Conservation (phyloP, 371 early-diverging fungal species). For the Rhizopus arrhizus region DNA sequence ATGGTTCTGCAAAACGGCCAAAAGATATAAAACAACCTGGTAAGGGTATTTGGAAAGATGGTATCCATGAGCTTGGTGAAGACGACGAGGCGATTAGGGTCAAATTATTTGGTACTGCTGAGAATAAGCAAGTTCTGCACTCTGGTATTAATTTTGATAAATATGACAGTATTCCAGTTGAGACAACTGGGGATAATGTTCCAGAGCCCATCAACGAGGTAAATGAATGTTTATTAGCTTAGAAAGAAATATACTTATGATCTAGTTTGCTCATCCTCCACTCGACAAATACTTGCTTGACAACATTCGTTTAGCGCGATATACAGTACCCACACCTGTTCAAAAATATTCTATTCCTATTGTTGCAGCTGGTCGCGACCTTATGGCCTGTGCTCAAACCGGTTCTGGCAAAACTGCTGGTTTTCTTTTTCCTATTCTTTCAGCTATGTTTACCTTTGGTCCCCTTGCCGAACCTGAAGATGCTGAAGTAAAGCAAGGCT, state of each 20-base stretch:
- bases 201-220: constrained; percentile 19
- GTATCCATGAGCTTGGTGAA: constrained; percentile 54
- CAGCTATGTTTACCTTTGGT: constrained; percentile 69
- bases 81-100: background rate
- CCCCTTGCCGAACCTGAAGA: constrained; percentile 43
- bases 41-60: constrained; percentile 71
- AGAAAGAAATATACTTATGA: constrained; percentile 26
- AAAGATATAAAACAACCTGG: constrained; percentile 42
- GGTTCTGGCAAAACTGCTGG: constrained; percentile 81
- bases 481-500: constrained; percentile 27
- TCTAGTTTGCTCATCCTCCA: constrained; percentile 61
- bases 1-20: constrained; percentile 5
- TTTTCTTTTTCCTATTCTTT: constrained; percentile 64
- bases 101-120: constrained; percentile 70
- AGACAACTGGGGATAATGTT: constrained; percentile 84
- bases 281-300: constrained; percentile 80
- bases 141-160: constrained; percentile 97
- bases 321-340: constrained; percentile 71
- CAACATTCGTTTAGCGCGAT: constrained; percentile 62
- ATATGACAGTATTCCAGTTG: constrained; percentile 96
- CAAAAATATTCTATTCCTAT: constrained; percentile 73
- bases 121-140: constrained; percentile 68
- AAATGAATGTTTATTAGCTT: background rate
- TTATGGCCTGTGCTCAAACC: constrained; percentile 88
- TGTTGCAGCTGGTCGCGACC: constrained; percentile 57